Base-by-base conservation (phyloP, 768 basidiomycete species). In the Panellus pusillus region DNA sequence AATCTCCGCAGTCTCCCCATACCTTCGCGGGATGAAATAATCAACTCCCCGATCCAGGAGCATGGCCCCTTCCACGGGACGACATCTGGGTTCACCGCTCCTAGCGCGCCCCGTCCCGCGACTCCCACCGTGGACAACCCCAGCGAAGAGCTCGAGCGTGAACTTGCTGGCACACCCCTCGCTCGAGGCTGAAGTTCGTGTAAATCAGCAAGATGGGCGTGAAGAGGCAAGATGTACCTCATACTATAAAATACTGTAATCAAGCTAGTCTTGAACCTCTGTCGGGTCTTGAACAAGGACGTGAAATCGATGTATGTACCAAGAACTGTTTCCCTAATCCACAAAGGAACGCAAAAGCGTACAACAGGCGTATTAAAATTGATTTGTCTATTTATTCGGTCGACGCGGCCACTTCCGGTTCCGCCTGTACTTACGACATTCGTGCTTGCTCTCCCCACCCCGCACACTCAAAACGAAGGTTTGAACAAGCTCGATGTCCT, bases 91-190 rank as follows among this genome's bases (percentile, higher is more conserved):
- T 90, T 78, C 66, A 87, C 87, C 11, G 74, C 77, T 1, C 65
- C 74, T 8, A 67, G 68, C 46, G 64, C 65, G 14, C 68, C 69
- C 47, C 78, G 81, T 45, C 76, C 82, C 3, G 71, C 79, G n/a
- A 86, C 79, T 62, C 90, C 89, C 0, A 75, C 90, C 57, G 81
- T 91, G 76, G 92, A 94, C 60, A 85, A 93, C 63, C 92, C 92
- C 7, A 89, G 87, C 54, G 86, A 84, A 50, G 89, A 89, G 62
- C 80, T 95, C 12, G 93, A 95, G 66, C 82, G 85, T 40, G 92
- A 95, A 67, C 78, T 94, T n/a, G 88, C 87, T 11, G 81, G 82
- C 47, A 83, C 87, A 31, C 87, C 86, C 63, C 64, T 84, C 13
- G 71, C 69, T 46, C 65, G 63, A 28, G 60, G 63, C 35, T 67